phyloP scores from a whole-genome alignment of 1,284 basidiomycete species.

The Naganishia sp. region DNA sequence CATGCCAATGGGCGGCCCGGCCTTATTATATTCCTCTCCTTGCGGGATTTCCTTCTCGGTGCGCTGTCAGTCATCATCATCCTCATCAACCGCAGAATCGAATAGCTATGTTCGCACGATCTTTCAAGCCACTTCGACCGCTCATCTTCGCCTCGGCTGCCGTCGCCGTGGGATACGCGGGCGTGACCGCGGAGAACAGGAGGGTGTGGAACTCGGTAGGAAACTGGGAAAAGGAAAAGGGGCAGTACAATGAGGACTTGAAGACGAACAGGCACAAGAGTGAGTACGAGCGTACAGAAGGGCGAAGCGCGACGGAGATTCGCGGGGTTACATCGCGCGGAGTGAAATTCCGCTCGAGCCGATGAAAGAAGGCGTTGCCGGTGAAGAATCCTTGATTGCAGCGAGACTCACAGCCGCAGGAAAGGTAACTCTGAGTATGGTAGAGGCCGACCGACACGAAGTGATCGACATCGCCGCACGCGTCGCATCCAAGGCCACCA shows the following conservation, averaged over 20 bases:
- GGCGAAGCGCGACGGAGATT: neutral
- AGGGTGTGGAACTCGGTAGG: slow-evolving; percentile 30
- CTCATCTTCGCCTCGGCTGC: slow-evolving; percentile 21
- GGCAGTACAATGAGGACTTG: slow-evolving; percentile 33
- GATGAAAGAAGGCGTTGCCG: neutral
- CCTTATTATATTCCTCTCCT: neutral
- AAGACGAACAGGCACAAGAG: slow-evolving; percentile 36
- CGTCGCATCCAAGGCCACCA: no score
- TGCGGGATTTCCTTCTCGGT: neutral
- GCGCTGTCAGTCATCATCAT: no score
- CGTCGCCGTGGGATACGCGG: slow-evolving; percentile 11
- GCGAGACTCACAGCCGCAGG: neutral
- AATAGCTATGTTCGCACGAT: slow-evolving; percentile 18
- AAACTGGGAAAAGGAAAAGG: slow-evolving; percentile 21
- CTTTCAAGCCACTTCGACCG: slow-evolving; percentile 12
- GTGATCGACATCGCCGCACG: no score
- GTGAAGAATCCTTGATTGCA: neutral
- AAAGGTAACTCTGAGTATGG: neutral
- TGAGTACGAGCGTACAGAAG: slow-evolving; percentile 2
- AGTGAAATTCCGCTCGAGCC: no score
- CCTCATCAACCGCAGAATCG: no score
- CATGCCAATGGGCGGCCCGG: neutral
- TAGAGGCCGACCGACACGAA: no score
- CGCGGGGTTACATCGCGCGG: no score
- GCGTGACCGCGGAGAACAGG: slow-evolving; percentile 14